These are phyloP conservation scores for Zopfia rhizophila DNA, from an alignment of 2,329 filamentous ascomycete genomes.

Conservation along the genomic window DNA sequence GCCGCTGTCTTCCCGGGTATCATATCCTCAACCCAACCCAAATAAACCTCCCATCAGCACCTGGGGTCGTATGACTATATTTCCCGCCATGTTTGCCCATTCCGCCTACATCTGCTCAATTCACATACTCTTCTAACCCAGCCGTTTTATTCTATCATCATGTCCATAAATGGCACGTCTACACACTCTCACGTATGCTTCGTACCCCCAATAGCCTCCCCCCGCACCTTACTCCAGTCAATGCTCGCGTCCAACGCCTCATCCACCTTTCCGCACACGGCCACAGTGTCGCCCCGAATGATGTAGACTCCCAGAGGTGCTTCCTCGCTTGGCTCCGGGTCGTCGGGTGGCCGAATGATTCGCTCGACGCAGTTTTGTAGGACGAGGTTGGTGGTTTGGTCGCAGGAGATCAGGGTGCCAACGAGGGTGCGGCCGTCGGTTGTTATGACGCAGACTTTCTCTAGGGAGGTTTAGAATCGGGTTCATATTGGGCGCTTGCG, in stretches of 20 bases:
- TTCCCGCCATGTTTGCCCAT: neutral
- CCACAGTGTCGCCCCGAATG: constrained; percentile 93
- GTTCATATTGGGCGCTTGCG: neutral
- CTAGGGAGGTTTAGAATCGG: constrained; percentile 57
- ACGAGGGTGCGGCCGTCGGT: constrained; percentile 83
- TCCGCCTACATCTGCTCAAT: neutral
- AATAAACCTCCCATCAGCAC: neutral
- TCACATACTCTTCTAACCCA: neutral
- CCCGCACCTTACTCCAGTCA: constrained; percentile 91
- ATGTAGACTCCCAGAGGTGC: constrained; percentile 89
- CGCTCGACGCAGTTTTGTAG: constrained; percentile 86
- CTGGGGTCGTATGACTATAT: neutral
- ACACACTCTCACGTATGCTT: constrained; percentile 69
- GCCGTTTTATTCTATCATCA: neutral
- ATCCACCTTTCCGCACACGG: constrained; percentile 87
- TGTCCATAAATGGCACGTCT: neutral
- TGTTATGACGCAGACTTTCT: constrained; percentile 91
- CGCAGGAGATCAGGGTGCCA: constrained; percentile 84
- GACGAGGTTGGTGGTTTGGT: constrained; percentile 93
- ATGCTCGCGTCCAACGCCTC: constrained; percentile 90
- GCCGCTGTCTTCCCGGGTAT: constrained; percentile 18
- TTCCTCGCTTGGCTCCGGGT: constrained; percentile 81
- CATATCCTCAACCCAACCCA: constrained; percentile 12
- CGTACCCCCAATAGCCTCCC: constrained; percentile 82
- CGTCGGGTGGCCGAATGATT: constrained; percentile 86